Base-by-base conservation (phyloP, 1,139 yeast species). In the Taphrina betulina region DNA sequence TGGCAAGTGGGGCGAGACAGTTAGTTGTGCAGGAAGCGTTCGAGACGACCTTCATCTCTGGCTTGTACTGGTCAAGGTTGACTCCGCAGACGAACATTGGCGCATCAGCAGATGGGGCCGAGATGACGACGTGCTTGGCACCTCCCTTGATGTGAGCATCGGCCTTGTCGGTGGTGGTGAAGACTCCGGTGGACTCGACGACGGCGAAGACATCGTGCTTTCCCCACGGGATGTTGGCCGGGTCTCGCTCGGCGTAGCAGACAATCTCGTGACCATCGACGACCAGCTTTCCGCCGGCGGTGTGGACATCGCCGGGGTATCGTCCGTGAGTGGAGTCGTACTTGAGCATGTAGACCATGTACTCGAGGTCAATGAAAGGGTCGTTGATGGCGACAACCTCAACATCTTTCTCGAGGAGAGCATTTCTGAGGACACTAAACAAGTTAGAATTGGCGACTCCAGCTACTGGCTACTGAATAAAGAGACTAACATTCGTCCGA, bases 1-100 rank as follows among this genome's bases (percentile, higher is more conserved):
- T 85, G 75, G 89, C 90, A 69, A 85, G 80, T 70, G 94, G 94
- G 68, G 94, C 94, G 72, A 85, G 77, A 78, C 94, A 83, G 82
- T 85, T 85, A 72, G 94, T 85, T 76, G 94, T 85, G 80, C 94
- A 85, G 60, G 94, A 85, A 67, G 94, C 94, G 74, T 85, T 85
- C 67, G 94, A 85, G 66, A 85, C 77, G 67, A 85, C 85, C 70
- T 75, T 75, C 73, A 81, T 74, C 74, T 82, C 86, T 63, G 83
- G 70, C 67, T 81, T 80, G 81, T 85, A 85, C 69, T 79, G 75
- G 65, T 81, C 83, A 66, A 78, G 80, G 74, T 85, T 85, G 71
- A 85, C 94, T 77, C 94, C 94, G 65, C 79, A 78, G 67, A 85
- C 94, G 71, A 82, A 85, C 92, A 85, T 85, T 72, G 94, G 94